These are phyloP conservation scores for Rickenella mellea DNA, from an alignment of 768 basidiomycete species.

Conservation along the genomic window DNA sequence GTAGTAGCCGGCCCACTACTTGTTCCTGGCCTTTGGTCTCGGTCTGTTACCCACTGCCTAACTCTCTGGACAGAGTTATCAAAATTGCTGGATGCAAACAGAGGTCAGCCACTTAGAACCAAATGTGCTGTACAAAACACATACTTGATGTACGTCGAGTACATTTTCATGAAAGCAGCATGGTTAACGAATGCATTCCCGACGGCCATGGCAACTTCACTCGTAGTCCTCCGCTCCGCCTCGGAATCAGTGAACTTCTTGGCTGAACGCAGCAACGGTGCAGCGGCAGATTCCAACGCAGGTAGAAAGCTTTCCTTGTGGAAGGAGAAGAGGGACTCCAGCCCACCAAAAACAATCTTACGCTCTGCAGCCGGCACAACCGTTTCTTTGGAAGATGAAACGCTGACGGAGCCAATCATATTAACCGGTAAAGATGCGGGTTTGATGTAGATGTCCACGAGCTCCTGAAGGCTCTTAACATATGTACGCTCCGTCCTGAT, in stretches of 20 bases:
- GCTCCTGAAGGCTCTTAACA: constrained; percentile 86
- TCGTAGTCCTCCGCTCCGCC: constrained; percentile 62
- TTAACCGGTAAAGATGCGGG: constrained; percentile 68
- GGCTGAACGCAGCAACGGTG: constrained; percentile 47
- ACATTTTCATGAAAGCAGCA: constrained; percentile 98
- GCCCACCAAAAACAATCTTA: constrained; percentile 83
- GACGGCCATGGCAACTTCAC: constrained; percentile 68
- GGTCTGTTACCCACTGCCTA: constrained; percentile 72
- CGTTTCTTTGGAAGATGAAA: constrained; percentile 65
- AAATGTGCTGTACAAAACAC: constrained; percentile 18
- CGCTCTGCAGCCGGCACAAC: constrained; percentile 80
- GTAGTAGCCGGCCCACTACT: constrained; percentile 30
- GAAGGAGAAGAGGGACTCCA: constrained; percentile 86
- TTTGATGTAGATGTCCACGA: constrained; percentile 91
- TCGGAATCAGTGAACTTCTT: constrained; percentile 44
- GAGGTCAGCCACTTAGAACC: constrained; percentile 1
- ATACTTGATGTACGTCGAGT: constrained; percentile 95
- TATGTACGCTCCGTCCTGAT: constrained; percentile 89
- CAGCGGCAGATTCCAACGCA: constrained; percentile 71
- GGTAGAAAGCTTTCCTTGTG: constrained; percentile 91
- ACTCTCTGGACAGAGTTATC: constrained; percentile 86
- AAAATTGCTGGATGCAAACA: constrained; percentile 58
- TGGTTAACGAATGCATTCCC: constrained; percentile 88
- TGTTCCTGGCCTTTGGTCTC: constrained; percentile 26
- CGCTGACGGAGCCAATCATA: constrained; percentile 56